Base-by-base conservation (phyloP, 495 filamentous ascomycete genomes). In the Penicillium coprophilum region DNA sequence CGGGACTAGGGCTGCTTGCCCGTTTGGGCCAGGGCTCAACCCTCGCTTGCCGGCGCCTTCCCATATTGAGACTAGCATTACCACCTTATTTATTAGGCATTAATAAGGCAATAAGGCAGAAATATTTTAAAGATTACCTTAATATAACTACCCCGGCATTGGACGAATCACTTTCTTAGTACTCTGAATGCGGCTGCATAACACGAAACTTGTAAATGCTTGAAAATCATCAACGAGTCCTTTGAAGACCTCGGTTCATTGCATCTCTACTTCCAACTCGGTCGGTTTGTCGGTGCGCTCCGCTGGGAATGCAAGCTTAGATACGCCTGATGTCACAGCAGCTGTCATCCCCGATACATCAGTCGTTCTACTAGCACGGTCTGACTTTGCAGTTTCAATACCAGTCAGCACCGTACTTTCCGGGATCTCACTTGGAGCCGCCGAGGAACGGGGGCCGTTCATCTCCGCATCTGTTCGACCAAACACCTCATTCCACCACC, bases 401-500 rank as follows among this genome's bases (percentile, higher is more conserved):
- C 78, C 78, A 3, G 74, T 76, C 32, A 81, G 50, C 13, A 83
- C 73, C 0, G 75, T 70, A 3, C 63, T 55, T 31, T 56, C 56
- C 12, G 55, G 50, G 19, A 62, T 61, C 19, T 71, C 70, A 8
- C 52, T 60, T 17, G 46, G 50, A 23, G 51, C 52, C n/a, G 57
- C 54, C 34, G 64, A 58, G 11, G 56, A 47, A 46, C 69, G 67
- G 17, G 79, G 77, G 1, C 85, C 85, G 68, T 99, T 99, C 95
- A 99, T 99, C 64, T 99, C 95, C 8, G 82, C 80, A 66, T 95
- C 90, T 20, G 84, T 82, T 31, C 92, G 81, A 48, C 89, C 88
- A 74, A 96, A 99, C 0, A 87, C 73, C 60, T 96, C 91, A 53
- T 81, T 78, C 95, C 95, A 99, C 95, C 95, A 99, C 46, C 89